These are phyloP conservation scores for Stropharia rugosoannulata DNA, from an alignment of 768 basidiomycete genomes.

Conservation along the genomic window DNA sequence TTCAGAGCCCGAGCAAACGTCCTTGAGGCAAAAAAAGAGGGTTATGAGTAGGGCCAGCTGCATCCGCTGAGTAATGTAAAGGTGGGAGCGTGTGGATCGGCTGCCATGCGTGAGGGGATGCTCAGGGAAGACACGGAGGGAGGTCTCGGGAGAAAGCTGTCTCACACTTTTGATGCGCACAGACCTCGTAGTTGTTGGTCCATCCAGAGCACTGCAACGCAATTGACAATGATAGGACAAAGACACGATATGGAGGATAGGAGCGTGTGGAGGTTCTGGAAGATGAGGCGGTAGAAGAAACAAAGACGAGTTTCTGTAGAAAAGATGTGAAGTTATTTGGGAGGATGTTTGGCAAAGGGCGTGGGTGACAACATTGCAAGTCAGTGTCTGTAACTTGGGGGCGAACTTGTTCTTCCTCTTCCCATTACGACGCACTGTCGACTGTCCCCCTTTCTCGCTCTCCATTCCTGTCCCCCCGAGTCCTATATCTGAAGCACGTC, in stretches of 20 bases:
- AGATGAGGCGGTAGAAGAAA: background rate
- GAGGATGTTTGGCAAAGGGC: background rate
- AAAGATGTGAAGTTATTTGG: background rate
- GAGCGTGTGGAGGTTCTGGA: background rate
- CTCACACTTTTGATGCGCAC: conserved; percentile 2
- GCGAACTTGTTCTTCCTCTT: background rate
- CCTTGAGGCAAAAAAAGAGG: too few relatives aligned
- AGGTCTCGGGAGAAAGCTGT: background rate
- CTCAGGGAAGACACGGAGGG: background rate
- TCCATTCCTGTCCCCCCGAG: background rate
- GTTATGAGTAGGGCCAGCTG: too few relatives aligned
- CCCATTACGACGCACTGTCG: background rate
- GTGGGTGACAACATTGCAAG: background rate
- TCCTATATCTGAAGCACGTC: background rate
- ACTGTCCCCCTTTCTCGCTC: background rate
- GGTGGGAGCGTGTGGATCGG: too few relatives aligned
- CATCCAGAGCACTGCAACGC: background rate
- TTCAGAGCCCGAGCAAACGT: too few relatives aligned
- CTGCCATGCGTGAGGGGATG: too few relatives aligned
- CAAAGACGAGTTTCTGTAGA: background rate
- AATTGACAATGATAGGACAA: background rate
- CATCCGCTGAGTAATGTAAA: too few relatives aligned
- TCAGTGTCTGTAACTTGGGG: background rate
- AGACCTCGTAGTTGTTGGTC: background rate
- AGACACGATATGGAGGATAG: background rate